Percentiles rank a stretch among this genome's conserved stretches.
Conservation (phyloP, 768 basidiomycete genomes). For the Macrocybe gigantea region DNA sequence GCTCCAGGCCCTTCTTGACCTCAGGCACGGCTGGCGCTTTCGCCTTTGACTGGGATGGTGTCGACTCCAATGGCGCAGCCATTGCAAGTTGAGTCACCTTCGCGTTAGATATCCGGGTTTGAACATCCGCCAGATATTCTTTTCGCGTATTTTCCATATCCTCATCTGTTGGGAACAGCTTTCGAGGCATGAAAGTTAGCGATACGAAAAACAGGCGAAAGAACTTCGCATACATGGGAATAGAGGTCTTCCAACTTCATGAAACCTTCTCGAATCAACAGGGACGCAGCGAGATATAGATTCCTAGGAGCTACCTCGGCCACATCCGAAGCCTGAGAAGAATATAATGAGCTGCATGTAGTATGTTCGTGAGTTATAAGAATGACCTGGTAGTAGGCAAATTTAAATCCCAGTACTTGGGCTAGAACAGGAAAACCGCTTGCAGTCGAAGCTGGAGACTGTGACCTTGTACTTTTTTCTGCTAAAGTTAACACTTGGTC, state of each 20-base stretch:
- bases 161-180: constrained; percentile 73
- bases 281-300: constrained; percentile 76
- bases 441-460: constrained; percentile 12
- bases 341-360: neutral
- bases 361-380: constrained; percentile 12
- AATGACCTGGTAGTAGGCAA: constrained; percentile 80
- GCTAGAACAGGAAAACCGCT: constrained; percentile 61
- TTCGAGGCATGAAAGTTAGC: neutral
- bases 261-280: constrained; percentile 87
- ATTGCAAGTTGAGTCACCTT: constrained; percentile 75
- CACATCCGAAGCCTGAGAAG: constrained; percentile 46
- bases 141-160: constrained; percentile 66
- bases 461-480: constrained; percentile 28
- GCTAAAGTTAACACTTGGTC: constrained; percentile 62
- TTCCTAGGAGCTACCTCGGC: constrained; percentile 61
- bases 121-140: constrained; percentile 59
- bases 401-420: constrained; percentile 98
- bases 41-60: constrained; percentile 31
- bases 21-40: constrained; percentile 34
- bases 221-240: constrained; percentile 65
- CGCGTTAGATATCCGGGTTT: constrained; percentile 60
- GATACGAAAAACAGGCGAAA: neutral
- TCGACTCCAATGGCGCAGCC: constrained; percentile 73
- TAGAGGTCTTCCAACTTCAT: constrained; percentile 85
- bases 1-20: constrained; percentile 18